These are phyloP conservation scores for Dillenia suffruticosa DNA, from an alignment of 164 flowering plant genomes.

Conservation along the genomic window DNA sequence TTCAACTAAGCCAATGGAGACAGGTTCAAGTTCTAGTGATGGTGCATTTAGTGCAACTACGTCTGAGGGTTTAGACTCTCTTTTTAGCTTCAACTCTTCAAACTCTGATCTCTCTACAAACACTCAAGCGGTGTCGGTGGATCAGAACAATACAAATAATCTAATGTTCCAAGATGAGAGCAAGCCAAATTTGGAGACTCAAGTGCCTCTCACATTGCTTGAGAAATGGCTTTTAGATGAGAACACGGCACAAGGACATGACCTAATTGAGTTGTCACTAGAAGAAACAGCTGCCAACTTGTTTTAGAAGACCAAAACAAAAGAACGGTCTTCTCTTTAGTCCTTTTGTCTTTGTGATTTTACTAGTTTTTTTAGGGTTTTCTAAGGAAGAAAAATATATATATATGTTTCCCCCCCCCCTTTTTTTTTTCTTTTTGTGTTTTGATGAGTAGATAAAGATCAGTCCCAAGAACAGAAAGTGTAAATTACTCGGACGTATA, in stretches of 20 bases:
- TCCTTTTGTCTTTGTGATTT: neutral
- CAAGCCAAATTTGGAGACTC: slow-evolving; percentile 24
- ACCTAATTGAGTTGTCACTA: slow-evolving; percentile 22
- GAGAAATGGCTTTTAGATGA: slow-evolving; percentile 35
- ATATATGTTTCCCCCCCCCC: too few species aligned
- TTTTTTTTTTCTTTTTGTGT: too few species aligned
- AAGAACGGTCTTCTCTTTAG: neutral
- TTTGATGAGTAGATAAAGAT: too few species aligned
- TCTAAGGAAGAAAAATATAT: slow-evolving; percentile 5
- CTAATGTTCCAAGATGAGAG: slow-evolving; percentile 33
- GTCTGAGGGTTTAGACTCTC: slow-evolving; percentile 28
- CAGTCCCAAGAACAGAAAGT: too few species aligned
- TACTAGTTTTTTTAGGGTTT: neutral
- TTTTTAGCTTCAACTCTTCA: slow-evolving; percentile 30
- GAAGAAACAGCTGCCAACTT: slow-evolving; percentile 15
- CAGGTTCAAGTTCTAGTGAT: slow-evolving; percentile 23
- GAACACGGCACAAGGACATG: slow-evolving; percentile 19
- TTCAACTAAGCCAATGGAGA: slow-evolving; percentile 1
- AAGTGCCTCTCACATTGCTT: slow-evolving; percentile 19
- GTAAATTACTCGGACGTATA: too few species aligned
- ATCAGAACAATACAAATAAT: slow-evolving; percentile 10
- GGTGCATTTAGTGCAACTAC: slow-evolving; percentile 23
- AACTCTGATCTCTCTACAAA: slow-evolving; percentile 24
- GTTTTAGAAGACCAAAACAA: slow-evolving; percentile 5
- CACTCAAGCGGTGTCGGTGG: slow-evolving; percentile 14